Percentiles rank a stretch among this genome's conserved stretches.
phyloP scores from a whole-genome alignment of 495 filamentous ascomycete species.

The Penicillium samsonianum region DNA sequence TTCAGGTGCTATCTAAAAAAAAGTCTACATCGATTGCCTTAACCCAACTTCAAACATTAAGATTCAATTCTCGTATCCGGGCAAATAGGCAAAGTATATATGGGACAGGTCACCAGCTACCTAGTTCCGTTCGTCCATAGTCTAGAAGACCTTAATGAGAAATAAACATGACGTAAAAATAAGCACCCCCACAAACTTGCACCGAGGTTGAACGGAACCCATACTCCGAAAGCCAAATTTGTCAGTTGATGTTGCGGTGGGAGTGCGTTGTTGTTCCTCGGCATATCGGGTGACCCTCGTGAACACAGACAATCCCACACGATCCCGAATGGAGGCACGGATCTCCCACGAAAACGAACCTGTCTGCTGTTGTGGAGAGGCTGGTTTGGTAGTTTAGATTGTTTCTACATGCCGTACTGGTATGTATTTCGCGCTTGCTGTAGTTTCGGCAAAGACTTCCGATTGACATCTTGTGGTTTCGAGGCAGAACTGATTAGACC shows the following conservation, averaged over 20 bases:
- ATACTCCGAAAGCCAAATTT: neutral
- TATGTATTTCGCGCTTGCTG: neutral
- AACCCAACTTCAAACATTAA: neutral
- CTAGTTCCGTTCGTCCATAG: neutral
- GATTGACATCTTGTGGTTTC: neutral
- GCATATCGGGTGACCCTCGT: conserved; percentile 24
- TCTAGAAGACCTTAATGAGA: neutral
- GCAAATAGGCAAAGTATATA: conserved; percentile 8
- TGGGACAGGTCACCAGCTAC: conserved; percentile 12
- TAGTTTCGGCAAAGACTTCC: neutral
- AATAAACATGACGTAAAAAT: neutral
- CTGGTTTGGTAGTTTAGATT: neutral
- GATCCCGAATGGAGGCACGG: conserved; percentile 12
- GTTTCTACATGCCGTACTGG: neutral
- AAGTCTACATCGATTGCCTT: neutral
- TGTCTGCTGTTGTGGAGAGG: conserved; percentile 1
- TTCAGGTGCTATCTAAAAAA: conserved; percentile 1
- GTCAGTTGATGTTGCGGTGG: neutral
- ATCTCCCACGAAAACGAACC: neutral
- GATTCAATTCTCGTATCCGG: conserved; percentile 2
- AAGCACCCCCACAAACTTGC: neutral
- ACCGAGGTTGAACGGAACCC: conserved; percentile 5
- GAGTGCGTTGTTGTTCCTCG: conserved; percentile 19
- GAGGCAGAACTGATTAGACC: neutral
- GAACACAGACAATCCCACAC: conserved; percentile 16